Evolutionary conservation across 768 basidiomycete species (phyloP), one percentile per base, ranked within the genome.

Genomic region (Rhizopogon vulgaris): DNA sequence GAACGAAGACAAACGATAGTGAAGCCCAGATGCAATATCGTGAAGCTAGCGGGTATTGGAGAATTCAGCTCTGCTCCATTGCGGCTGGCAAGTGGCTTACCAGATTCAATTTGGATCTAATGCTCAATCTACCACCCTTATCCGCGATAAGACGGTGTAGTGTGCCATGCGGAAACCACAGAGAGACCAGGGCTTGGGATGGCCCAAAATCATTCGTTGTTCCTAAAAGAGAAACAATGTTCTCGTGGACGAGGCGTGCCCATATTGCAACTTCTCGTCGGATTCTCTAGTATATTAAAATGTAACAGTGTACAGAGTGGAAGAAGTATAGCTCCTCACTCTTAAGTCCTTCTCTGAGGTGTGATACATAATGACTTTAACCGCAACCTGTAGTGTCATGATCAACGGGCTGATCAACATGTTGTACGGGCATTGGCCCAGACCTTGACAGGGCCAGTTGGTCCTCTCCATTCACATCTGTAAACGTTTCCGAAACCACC

Each of bases 191-290:
- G 15, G 38, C 28, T 34, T 28, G 14, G 9, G 14, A 10, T 14
- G n/a, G 11, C 17, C 25, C 36, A 7, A 55, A 60, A n/a, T 48
- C 53, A 17, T 45, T 48, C 15, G 54, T 42, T 2, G 51, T 42
- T n/a, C 63, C 60, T 18, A 40, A 54, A 28, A 63, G 52, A 3
- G 54, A 52, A 1, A 64, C 37, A 10, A 64, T 48, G 48, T 63
- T 63, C 22, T 47, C 49, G 38, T 63, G 57, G 4, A 41, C 10
- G n/a, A 63, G 51, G 32, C 45, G 30, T 22, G 48, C 52, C 62
- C 62, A 63, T 14, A 60, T 57, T 6, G 49, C 49, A 15, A 60
- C 34, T 41, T 62, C 61, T 22, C 53, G 56, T 17, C 53, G 48
- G 18, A 62, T 38, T 18, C 55, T 38, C 61, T 62, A 22, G 2